These are phyloP conservation scores for Amaranthus cruentus DNA, from an alignment of 148 eudicot species.

Conservation along the genomic window DNA sequence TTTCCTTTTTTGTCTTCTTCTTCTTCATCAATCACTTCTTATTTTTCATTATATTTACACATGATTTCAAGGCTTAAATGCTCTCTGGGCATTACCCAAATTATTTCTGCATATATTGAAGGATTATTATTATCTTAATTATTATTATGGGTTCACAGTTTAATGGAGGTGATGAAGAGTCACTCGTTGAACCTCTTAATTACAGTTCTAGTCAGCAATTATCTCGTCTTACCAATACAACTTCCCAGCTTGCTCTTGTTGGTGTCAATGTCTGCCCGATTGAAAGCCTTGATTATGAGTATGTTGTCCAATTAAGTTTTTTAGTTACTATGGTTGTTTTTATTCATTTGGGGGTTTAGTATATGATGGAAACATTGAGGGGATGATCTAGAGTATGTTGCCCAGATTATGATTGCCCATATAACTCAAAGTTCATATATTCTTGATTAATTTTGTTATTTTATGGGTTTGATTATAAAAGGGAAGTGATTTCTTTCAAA, in stretches of 20 bases:
- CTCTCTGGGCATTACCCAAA: too few species aligned
- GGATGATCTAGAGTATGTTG: too few species aligned
- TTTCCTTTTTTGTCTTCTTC: not conserved
- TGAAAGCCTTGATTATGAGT: conserved; percentile 90
- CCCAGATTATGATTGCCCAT: not conserved
- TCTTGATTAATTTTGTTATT: too few species aligned
- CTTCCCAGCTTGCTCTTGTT: conserved; percentile 77
- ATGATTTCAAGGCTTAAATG: not conserved
- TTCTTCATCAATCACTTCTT: not conserved
- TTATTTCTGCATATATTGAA: not conserved
- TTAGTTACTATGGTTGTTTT: too few species aligned
- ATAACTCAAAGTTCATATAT: too few species aligned
- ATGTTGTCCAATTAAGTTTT: not conserved
- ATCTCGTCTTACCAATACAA: conserved; percentile 39
- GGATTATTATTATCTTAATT: not conserved
- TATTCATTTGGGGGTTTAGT: too few species aligned
- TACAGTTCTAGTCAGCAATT: conserved; percentile 19
- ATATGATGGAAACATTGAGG: too few species aligned
- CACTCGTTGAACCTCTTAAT: conserved; percentile 24
- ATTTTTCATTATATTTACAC: too few species aligned
- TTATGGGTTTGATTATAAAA: not conserved
- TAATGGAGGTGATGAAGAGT: conserved; percentile 33
- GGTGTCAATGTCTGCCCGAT: conserved; percentile 72
- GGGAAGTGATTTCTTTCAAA: not conserved
- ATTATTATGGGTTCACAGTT: conserved; percentile 13